Percentiles rank a stretch among this genome's conserved stretches.
Conservation (phyloP, 2,329 filamentous ascomycete species). For the Ceratocystiopsis minuta region DNA sequence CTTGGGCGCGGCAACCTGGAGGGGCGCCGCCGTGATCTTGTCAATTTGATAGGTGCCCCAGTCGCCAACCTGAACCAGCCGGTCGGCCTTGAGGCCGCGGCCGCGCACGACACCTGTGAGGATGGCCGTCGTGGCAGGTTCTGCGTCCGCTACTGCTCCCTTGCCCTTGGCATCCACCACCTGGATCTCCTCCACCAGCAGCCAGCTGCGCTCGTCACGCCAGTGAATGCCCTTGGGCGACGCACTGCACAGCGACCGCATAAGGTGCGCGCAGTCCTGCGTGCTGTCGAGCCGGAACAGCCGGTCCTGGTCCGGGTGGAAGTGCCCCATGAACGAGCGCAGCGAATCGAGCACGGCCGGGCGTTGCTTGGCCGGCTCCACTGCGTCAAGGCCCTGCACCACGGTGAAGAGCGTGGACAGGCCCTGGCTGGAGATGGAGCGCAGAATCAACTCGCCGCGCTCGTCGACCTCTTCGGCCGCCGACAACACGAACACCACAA, state of each 20-base stretch:
- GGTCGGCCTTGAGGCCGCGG: conserved; percentile 71
- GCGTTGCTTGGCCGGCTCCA: conserved; percentile 65
- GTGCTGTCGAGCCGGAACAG: conserved; percentile 73
- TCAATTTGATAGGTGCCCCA: conserved; percentile 90
- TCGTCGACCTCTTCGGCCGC: conserved; percentile 69
- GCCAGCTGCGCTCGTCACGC: conserved; percentile 91
- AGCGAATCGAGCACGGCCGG: conserved; percentile 63
- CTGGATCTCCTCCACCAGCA: conserved; percentile 68
- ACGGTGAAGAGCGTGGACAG: conserved; percentile 81
- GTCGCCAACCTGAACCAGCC: conserved; percentile 77
- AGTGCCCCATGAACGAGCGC: conserved; percentile 85
- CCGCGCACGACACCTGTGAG: conserved; percentile 77
- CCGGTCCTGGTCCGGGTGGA: conserved; percentile 83
- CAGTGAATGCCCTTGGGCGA: conserved; percentile 88
- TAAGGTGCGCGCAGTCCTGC: conserved; percentile 80
- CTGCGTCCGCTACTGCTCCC: conserved; percentile 13
- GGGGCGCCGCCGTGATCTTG: conserved; percentile 63
- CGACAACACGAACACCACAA: conserved; percentile 72
- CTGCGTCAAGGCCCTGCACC: conserved; percentile 59
- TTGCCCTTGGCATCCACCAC: conserved; percentile 40
- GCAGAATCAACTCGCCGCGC: conserved; percentile 67
- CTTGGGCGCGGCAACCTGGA: conserved; percentile 32
- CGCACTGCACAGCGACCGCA: conserved; percentile 78
- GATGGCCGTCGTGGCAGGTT: conserved; percentile 21
- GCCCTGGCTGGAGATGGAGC: conserved; percentile 81